These are phyloP conservation scores for Cornus controversa DNA, from an alignment of 148 eudicot species.

Conservation along the genomic window DNA sequence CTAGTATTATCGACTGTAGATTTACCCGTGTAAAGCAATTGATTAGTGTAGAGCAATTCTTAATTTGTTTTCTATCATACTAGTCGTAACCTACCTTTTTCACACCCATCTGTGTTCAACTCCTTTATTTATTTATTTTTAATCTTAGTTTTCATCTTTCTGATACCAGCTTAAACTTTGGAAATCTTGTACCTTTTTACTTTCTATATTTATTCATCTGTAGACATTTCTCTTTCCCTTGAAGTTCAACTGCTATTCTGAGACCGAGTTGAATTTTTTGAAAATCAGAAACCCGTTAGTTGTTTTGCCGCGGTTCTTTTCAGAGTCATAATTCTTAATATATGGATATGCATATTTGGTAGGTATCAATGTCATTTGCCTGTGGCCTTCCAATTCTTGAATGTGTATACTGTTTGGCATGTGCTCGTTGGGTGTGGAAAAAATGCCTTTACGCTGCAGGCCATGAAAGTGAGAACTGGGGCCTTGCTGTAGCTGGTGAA, in stretches of 20 bases:
- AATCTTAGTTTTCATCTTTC: too few species aligned
- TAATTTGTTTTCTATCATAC: background rate
- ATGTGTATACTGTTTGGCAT: conserved; percentile 88
- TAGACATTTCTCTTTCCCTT: background rate
- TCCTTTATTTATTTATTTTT: background rate
- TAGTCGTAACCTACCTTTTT: background rate
- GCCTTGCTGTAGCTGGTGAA: conserved; percentile 62
- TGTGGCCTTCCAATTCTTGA: conserved; percentile 86
- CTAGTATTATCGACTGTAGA: background rate
- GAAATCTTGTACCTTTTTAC: background rate
- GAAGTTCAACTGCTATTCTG: background rate
- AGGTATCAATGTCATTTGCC: conserved; percentile 66
- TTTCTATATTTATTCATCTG: too few species aligned
- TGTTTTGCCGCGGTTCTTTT: background rate
- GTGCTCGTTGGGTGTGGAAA: conserved; percentile 92
- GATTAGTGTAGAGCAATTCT: too few species aligned
- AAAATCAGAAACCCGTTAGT: background rate
- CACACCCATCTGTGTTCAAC: background rate
- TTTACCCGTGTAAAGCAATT: background rate
- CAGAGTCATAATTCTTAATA: background rate
- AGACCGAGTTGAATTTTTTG: background rate
- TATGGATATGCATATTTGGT: conserved; percentile 10
- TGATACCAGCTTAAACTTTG: too few species aligned
- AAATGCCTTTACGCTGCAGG: conserved; percentile 77
- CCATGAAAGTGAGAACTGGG: conserved; percentile 85